Conservation (phyloP, 257 asterid genomes). For the Cruciata laevipes region DNA sequence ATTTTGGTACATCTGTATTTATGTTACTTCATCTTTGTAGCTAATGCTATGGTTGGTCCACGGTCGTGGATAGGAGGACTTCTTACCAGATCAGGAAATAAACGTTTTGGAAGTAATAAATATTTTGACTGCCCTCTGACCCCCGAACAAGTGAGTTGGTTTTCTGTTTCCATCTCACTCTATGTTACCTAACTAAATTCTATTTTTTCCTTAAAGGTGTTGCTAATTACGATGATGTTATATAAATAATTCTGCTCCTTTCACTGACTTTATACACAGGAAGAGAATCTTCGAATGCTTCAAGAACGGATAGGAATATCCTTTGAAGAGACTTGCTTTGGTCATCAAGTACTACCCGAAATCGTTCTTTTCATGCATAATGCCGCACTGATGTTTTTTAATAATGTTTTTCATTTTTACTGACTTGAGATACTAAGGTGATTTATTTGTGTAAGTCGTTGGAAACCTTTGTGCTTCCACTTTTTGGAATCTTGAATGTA, state of each 20-base stretch:
- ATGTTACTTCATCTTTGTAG: slow-evolving; percentile 29
- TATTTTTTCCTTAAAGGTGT: background rate
- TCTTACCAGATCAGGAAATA: slow-evolving; percentile 54
- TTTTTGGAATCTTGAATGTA: background rate
- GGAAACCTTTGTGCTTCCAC: background rate
- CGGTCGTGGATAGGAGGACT: slow-evolving; percentile 94
- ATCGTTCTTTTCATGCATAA: slow-evolving; percentile 15
- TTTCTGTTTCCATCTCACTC: background rate
- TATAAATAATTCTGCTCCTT: slow-evolving; percentile 5
- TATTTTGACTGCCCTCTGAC: slow-evolving; percentile 40
- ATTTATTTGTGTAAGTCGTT: background rate
- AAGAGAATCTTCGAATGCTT: slow-evolving; percentile 61
- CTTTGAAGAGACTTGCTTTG: slow-evolving; percentile 61
- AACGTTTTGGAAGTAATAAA: slow-evolving; percentile 54
- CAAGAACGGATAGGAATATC: slow-evolving; percentile 73
- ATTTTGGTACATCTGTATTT: slow-evolving; percentile 9
- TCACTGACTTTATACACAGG: slow-evolving; percentile 41
- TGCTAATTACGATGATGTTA: background rate
- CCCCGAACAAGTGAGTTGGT: slow-evolving; percentile 59
- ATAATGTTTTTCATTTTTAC: slow-evolving; percentile 6
- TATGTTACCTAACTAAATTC: background rate
- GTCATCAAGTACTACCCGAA: slow-evolving; percentile 62
- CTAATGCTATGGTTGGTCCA: slow-evolving; percentile 99
- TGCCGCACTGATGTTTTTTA: slow-evolving; percentile 24
- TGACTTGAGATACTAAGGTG: background rate